phyloP scores from a whole-genome alignment of 139 green algal species.

The Parachlorella kessleri region DNA sequence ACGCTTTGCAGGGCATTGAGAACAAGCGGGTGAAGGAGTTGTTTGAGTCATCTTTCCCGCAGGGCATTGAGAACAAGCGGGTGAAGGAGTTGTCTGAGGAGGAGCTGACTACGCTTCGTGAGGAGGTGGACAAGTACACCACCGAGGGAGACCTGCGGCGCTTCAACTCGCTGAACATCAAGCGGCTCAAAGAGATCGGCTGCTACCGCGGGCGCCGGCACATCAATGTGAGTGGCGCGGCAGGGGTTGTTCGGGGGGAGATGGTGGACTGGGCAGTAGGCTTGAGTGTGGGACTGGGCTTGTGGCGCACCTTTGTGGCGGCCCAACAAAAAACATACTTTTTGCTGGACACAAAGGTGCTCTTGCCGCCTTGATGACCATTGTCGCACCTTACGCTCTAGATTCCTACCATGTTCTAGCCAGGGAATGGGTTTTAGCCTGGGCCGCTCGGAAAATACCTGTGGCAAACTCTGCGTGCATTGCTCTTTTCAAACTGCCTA shows the following conservation, averaged over 20 bases:
- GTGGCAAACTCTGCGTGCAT: no score
- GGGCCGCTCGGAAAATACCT: no score
- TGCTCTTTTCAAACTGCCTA: no score
- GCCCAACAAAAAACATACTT: no score
- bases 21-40: conserved; percentile 98
- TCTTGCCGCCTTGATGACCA: no score
- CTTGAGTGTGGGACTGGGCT: no score
- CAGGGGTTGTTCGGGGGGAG: not conserved
- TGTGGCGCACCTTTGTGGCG: no score
- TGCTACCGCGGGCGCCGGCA: conserved; percentile 96
- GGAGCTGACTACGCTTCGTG: conserved; percentile 93
- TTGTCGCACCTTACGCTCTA: no score
- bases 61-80: conserved; percentile 97
- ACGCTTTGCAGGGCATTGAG: conserved; percentile 84
- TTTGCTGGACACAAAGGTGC: no score
- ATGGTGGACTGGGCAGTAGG: no score
- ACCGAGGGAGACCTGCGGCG: conserved; percentile 92
- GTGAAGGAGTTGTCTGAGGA: conserved; percentile 94
- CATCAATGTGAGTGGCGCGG: conserved; percentile 66
- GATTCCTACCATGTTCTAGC: no score
- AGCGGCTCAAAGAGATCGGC: conserved; percentile 97
- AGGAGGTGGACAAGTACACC: conserved; percentile 91
- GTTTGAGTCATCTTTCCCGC: conserved; percentile 13
- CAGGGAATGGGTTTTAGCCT: no score
- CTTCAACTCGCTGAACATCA: conserved; percentile 92